Conservation (phyloP, 192 early-diverging fungal genomes). For the Phycomyces nitens region DNA sequence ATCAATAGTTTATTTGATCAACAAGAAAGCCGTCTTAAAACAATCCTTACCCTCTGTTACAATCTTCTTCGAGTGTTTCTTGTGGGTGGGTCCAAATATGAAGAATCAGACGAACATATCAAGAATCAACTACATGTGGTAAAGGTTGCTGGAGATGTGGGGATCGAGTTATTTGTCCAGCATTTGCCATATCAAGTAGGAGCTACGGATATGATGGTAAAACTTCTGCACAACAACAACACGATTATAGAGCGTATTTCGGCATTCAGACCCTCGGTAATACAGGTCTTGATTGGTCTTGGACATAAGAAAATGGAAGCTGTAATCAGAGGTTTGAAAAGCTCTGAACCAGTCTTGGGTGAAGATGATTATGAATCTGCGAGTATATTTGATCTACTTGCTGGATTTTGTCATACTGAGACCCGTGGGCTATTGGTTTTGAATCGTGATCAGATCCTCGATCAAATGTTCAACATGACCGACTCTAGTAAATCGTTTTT, state of each 20-base stretch:
- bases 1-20: neutral
- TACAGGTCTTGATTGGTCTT: neutral
- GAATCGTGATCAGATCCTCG: conserved; percentile 17
- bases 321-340: neutral
- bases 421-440: neutral
- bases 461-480: conserved; percentile 2
- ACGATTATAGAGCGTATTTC: neutral
- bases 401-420: conserved; percentile 7
- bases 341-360: neutral
- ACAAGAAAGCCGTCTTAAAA: neutral
- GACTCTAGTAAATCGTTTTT: conserved; percentile 1
- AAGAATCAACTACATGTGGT: conserved; percentile 16
- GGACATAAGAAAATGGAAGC: neutral
- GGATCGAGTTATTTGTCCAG: conserved; percentile 7
- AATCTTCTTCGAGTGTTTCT: conserved; percentile 20
- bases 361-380: conserved; percentile 3
- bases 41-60: conserved; percentile 20
- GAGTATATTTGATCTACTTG: conserved; percentile 5
- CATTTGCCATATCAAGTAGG: conserved; percentile 14
- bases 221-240: conserved; percentile 3
- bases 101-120: conserved; percentile 2
- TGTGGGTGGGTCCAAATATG: conserved; percentile 5
- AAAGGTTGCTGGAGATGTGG: conserved; percentile 9
- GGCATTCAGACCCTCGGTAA: neutral
- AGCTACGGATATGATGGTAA: conserved; percentile 17